Base-by-base conservation (phyloP, 75 land plant genomes). In the Picea glauca region DNA sequence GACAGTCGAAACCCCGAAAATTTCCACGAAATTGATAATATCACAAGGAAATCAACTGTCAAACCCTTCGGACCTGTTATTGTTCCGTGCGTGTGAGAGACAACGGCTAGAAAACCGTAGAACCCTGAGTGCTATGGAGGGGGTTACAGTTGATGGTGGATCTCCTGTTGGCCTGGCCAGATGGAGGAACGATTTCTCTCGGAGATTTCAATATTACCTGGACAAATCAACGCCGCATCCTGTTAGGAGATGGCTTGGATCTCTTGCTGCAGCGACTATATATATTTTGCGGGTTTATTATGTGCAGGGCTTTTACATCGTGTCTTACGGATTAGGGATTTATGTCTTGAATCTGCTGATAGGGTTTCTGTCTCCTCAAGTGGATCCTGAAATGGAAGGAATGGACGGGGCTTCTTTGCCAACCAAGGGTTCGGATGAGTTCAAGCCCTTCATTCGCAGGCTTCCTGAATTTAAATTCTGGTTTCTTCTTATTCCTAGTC, bases 311-410 rank as follows among this genome's bases (percentile, higher is more conserved):
- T 91, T 91, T 72, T 89, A 91, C 79, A 82, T 91, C 59, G 83
- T 91, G 50, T 79, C 92, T 1, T 91, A 91, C 63, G 92, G 91
- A 23, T 79, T 91, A 13, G 92, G 92, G 40, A 91, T 91, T 77
- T 91, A 91, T 58, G 54, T 89, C 58, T 80, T 91, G 43, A 91
- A 91, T 79, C 79, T 91, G 67, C 84, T 91, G 67, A 91, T 91
- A 40, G 92, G 92, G 57, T 91, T 91, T 64, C 89, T 91, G 35
- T 91, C 92, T 3, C 92, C 92, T 8, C 84, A 90, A 81, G 89
- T 84, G 58, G 91, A 89, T 77, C 90, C 90, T 62, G 91, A 89
- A 78, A 64, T 80, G 33, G 91, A 89, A 54, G 85, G 72, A 32
- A 21, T 63, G 57, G 88, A 80, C 11, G 83, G 77, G 62, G 73